Percentiles rank a stretch among this genome's conserved stretches.
Conservation (phyloP, 1,284 basidiomycete genomes). For the Leccinum fallax region DNA sequence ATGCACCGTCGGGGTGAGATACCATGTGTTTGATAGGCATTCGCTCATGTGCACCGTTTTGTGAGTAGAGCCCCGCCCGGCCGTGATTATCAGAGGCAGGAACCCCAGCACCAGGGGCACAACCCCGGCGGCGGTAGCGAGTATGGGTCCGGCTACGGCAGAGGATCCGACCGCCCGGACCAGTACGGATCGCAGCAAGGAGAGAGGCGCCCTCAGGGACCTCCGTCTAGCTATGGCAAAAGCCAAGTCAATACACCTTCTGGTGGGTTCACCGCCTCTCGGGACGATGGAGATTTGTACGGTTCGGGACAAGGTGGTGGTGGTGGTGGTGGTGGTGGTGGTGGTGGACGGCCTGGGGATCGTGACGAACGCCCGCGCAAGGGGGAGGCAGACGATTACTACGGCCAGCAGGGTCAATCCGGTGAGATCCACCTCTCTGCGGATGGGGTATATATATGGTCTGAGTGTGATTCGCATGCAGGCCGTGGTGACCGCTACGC, state of each 20-base stretch:
- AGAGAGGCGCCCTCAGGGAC: slow-evolving; percentile 14
- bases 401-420: slow-evolving; percentile 13
- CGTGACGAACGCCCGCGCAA: slow-evolving; percentile 8
- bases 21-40: neutral
- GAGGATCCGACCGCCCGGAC: slow-evolving; percentile 10
- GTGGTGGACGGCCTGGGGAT: neutral
- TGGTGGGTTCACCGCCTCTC: slow-evolving; percentile 25
- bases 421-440: slow-evolving; percentile 8
- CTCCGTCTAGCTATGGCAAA: slow-evolving; percentile 1
- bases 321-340: neutral
- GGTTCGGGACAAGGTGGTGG: slow-evolving; percentile 13
- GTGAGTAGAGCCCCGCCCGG: slow-evolving; percentile 19
- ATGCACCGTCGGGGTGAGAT: slow-evolving; percentile 24
- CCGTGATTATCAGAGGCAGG: slow-evolving; percentile 13
- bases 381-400: slow-evolving; percentile 30
- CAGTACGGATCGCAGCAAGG: slow-evolving; percentile 15
- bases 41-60: neutral
- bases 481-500: slow-evolving; percentile 26
- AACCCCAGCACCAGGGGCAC: slow-evolving; percentile 8
- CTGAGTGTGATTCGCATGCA: slow-evolving; percentile 11
- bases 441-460: neutral
- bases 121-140: slow-evolving; percentile 1
- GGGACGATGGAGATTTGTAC: slow-evolving; percentile 10
- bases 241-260: slow-evolving; percentile 20
- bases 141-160: slow-evolving; percentile 4